Base-by-base conservation (phyloP, 2,329 filamentous ascomycete species). In the Colletotrichum echinochloae region DNA sequence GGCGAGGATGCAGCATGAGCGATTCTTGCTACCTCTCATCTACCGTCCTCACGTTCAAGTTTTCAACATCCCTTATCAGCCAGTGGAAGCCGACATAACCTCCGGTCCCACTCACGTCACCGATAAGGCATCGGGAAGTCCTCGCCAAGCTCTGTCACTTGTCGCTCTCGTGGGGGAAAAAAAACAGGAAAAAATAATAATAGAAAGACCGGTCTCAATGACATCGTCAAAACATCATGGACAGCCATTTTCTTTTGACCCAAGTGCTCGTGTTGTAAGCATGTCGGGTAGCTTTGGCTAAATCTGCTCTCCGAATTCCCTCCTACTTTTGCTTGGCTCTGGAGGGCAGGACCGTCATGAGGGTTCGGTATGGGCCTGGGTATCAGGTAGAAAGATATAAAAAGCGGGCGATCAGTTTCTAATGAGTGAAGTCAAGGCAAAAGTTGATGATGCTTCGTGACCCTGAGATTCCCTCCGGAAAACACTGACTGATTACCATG, bases 271-370 rank as follows among this genome's bases (percentile, higher is more conserved):
- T 66, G 41, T 56, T 48, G 48, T 28, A 51, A 49, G 23, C 30
- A 20, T 16, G 16, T 30, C 33, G 5, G 23, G 60, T 30, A n/a
- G 55, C 49, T 66, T 28, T 30, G 26, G 37, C 66, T 56, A 60
- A 62, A 62, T 55, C 30, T 35, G 30, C 55, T 70, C 39, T 44
- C 66, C 62, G 66, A 70, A 8, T 70, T 70, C 61, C 66, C 62
- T 66, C 66, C 62, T 51, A 56, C 51, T 66, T n/a, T 16, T 20
- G 55, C 54, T 26, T 66, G 66, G 48, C 35, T n/a, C 14, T 49
- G 4, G 4, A n/a, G 12, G 11, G 20, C 20, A 30, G 28, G 7
- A 39, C 12, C 1, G 6, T 3, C 6, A 30, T 6, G 7, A 16
- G 12, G n/a, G 23, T 9, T 5, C 14, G 5, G 8, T 5, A 14